phyloP scores from a whole-genome alignment of 768 basidiomycete species.

The Mycena capillaripes region DNA sequence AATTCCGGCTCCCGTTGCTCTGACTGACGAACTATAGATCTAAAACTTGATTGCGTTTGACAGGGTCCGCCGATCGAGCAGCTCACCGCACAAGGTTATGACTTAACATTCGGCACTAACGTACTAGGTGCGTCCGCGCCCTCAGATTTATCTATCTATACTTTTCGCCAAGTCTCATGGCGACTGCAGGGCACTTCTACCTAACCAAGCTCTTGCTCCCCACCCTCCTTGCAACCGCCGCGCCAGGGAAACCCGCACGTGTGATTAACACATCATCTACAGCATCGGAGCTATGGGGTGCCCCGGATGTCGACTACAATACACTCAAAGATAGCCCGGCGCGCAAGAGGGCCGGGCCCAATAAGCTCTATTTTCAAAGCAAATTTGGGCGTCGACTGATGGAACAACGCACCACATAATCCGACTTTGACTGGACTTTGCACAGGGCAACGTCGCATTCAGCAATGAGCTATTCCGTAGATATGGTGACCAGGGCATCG shows the following conservation, averaged over 20 bases:
- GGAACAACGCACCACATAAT: background rate
- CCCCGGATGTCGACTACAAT: constrained; percentile 30
- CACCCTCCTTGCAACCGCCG: constrained; percentile 50
- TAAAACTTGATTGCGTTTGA: background rate
- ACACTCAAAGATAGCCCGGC: constrained; percentile 42
- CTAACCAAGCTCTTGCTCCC: constrained; percentile 68
- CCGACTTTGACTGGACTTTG: too few species aligned
- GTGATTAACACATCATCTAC: constrained; percentile 50
- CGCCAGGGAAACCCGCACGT: constrained; percentile 54
- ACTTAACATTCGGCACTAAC: constrained; percentile 42
- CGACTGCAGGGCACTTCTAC: constrained; percentile 68
- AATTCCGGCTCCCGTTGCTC: too few species aligned
- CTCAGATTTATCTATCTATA: background rate
- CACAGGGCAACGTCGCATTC: constrained; percentile 61
- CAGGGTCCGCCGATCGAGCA: constrained; percentile 39
- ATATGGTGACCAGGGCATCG: constrained; percentile 56
- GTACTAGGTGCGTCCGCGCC: constrained; percentile 39
- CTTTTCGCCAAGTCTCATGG: background rate
- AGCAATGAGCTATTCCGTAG: constrained; percentile 34
- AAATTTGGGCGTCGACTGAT: constrained; percentile 33
- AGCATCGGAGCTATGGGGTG: constrained; percentile 19
- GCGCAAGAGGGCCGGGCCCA: constrained; percentile 27
- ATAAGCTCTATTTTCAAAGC: constrained; percentile 37
- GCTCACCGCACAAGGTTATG: constrained; percentile 47
- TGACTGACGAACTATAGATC: background rate